Percentiles rank a stretch among this genome's conserved stretches.
phyloP scores from a whole-genome alignment of 78 protist genomes.

The Dictyostelium firmibasis region DNA sequence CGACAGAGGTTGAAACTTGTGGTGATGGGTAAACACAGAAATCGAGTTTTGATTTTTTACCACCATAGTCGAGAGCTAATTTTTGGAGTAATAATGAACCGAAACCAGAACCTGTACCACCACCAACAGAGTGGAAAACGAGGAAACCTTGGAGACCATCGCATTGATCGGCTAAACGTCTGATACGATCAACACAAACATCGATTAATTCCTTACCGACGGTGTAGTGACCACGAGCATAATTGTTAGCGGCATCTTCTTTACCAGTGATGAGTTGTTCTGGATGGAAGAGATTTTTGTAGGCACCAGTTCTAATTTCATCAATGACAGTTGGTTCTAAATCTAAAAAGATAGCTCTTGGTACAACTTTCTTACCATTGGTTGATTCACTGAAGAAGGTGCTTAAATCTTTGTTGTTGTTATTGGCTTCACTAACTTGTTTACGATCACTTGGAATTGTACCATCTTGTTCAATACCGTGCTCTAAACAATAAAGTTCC shows the following conservation, averaged over 20 bases:
- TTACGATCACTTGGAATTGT: slow-evolving; percentile 2
- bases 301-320: slow-evolving; percentile 94
- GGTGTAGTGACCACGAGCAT: slow-evolving; percentile 97
- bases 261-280: slow-evolving; percentile 99
- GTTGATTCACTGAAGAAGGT: slow-evolving; percentile 91
- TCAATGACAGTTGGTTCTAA: slow-evolving; percentile 96
- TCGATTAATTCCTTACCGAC: slow-evolving; percentile 96
- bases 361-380: slow-evolving; percentile 93
- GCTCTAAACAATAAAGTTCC: slow-evolving; percentile 97
- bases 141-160: slow-evolving; percentile 99
- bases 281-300: slow-evolving; percentile 95
- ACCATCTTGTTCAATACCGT: slow-evolving; percentile 94
- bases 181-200: slow-evolving; percentile 96
- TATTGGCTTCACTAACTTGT: slow-evolving; percentile 13
- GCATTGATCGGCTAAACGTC: slow-evolving; percentile 99
- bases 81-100: slow-evolving; percentile 95
- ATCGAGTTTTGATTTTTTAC: slow-evolving; percentile 92
- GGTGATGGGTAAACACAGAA: slow-evolving; percentile 94
- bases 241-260: slow-evolving; percentile 97
- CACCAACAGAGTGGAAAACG: slow-evolving; percentile 93
- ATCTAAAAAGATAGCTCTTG: slow-evolving; percentile 96
- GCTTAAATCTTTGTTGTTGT: slow-evolving; percentile 77
- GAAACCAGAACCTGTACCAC: slow-evolving; percentile 98
- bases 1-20: slow-evolving; percentile 93
- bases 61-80: slow-evolving; percentile 94